Percentiles rank a stretch among this genome's conserved stretches.
These are phyloP conservation scores for Bothriochloa decipiens DNA, from an alignment of 176 grass and related monocot species.

Conservation along the genomic window DNA sequence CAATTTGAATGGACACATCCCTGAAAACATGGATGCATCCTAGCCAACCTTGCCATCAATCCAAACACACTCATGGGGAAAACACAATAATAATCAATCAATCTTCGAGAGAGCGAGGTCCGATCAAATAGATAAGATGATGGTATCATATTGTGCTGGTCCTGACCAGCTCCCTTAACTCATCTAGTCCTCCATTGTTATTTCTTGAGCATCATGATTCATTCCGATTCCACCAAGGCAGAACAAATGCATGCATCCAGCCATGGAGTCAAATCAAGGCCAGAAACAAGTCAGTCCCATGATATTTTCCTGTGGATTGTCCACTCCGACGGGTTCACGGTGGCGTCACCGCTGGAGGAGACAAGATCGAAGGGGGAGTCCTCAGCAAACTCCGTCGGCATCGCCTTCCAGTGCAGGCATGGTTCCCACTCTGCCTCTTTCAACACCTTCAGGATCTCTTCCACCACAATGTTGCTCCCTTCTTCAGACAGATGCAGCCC, in stretches of 20 bases:
- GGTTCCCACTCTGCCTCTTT: constrained; percentile 91
- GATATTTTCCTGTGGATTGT: constrained; percentile 58
- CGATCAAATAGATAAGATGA: background rate
- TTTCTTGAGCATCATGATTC: constrained; percentile 5
- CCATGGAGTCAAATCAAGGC: background rate
- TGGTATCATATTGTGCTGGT: background rate
- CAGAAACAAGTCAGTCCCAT: constrained; percentile 57
- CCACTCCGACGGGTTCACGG: constrained; percentile 69
- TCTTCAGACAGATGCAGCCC: constrained; percentile 79
- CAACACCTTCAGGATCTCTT: constrained; percentile 62
- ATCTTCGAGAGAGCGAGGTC: background rate
- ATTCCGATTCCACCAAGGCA: background rate
- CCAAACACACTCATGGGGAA: background rate
- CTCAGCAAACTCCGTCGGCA: constrained; percentile 76
- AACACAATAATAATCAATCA: background rate
- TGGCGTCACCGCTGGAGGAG: constrained; percentile 58
- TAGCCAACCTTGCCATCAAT: constrained; percentile 3
- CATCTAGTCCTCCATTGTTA: background rate
- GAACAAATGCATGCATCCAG: background rate
- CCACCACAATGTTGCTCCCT: constrained; percentile 67
- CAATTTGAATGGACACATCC: background rate
- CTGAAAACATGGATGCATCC: background rate
- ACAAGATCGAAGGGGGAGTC: constrained; percentile 78
- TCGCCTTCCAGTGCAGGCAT: constrained; percentile 71
- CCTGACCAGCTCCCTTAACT: background rate